A percentile compares a stretch with the other conserved stretches of the same genome.
These are phyloP conservation scores for Aschersonia sp. DNA, from an alignment of 2,329 filamentous ascomycete genomes.

Conservation along the genomic window DNA sequence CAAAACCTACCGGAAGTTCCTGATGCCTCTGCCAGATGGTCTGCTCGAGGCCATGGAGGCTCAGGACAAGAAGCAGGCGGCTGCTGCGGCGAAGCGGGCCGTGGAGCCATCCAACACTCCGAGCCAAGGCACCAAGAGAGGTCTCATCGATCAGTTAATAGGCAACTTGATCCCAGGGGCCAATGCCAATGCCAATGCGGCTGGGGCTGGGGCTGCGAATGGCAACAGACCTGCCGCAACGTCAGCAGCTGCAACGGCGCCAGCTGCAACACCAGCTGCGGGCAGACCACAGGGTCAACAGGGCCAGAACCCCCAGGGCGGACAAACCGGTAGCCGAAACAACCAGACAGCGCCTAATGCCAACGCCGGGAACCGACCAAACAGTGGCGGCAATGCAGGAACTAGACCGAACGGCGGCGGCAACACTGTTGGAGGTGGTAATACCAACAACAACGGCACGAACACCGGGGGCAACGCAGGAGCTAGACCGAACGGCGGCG, in stretches of 20 bases:
- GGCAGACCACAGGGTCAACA: too few relatives aligned
- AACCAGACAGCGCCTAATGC: neutral
- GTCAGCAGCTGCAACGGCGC: too few relatives aligned
- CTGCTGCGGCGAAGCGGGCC: neutral
- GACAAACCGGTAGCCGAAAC: too few relatives aligned
- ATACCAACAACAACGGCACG: neutral
- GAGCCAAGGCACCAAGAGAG: neutral
- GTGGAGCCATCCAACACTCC: neutral
- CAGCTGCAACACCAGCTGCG: too few relatives aligned
- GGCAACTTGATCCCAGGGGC: neutral
- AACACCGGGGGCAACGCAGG: neutral
- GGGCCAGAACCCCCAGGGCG: too few relatives aligned
- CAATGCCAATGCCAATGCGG: neutral
- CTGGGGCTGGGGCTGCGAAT: neutral
- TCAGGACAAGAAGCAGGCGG: conserved; percentile 5
- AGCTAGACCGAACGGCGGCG: neutral
- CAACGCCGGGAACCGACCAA: neutral
- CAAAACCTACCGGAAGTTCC: conserved; percentile 56
- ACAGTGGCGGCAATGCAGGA: too few relatives aligned
- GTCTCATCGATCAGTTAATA: neutral
- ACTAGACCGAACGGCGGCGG: too few relatives aligned
- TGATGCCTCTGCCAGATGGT: conserved; percentile 32
- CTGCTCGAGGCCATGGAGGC: conserved; percentile 22
- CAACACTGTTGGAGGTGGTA: neutral
- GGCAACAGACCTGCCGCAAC: neutral